phyloP scores from a whole-genome alignment of 306 rosid genomes.

The Rosa rugosa region DNA sequence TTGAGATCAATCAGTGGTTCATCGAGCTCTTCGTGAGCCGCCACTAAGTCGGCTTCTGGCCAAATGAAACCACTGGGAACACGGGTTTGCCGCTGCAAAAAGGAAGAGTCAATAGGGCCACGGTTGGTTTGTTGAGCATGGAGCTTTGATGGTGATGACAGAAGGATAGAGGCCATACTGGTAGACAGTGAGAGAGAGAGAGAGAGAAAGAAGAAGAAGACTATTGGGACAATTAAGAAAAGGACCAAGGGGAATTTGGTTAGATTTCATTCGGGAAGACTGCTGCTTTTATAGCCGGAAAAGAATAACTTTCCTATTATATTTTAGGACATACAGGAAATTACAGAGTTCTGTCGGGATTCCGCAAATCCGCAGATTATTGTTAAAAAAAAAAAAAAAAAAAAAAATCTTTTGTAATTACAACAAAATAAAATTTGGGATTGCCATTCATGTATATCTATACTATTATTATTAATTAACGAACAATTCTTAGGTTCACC shows the following conservation, averaged over 20 bases:
- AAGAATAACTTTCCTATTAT: not conserved
- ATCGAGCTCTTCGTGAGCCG: conserved; percentile 40
- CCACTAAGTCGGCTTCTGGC: conserved; percentile 48
- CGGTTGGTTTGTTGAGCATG: not conserved
- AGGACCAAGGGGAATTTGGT: not conserved
- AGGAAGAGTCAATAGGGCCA: not conserved
- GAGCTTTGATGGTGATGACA: not conserved
- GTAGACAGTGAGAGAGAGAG: not conserved
- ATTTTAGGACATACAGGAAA: no score
- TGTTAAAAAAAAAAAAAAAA: no score
- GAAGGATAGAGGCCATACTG: not conserved
- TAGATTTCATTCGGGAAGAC: not conserved
- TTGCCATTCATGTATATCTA: no score
- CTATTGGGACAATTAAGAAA: not conserved
- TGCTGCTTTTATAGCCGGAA: not conserved
- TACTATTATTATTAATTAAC: no score
- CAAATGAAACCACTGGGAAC: conserved; percentile 53
- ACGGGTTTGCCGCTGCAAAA: conserved; percentile 20
- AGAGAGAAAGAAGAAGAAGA: not conserved
- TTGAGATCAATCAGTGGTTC: conserved; percentile 57
- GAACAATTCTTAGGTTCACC: no score
- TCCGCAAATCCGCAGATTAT: no score
- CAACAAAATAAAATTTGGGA: no score
- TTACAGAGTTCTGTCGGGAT: no score
- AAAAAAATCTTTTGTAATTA: no score